Percentiles rank a stretch among this genome's conserved stretches.
Conservation (phyloP, 2,329 filamentous ascomycete genomes). For the Neopestalotiopsis rosae region DNA sequence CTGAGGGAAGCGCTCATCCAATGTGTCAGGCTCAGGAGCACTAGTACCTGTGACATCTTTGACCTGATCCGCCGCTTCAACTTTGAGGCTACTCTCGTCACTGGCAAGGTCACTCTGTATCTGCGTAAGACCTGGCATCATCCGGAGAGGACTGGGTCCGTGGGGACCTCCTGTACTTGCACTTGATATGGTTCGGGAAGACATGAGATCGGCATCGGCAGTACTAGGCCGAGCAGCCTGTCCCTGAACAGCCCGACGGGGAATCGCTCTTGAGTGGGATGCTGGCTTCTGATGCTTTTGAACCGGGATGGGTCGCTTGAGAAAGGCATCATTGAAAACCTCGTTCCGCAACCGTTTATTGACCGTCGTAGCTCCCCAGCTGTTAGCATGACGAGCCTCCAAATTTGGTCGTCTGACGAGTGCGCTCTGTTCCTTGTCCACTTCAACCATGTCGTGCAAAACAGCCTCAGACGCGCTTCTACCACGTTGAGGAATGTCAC, state of each 20-base stretch:
- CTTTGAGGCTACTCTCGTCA: conserved; percentile 31
- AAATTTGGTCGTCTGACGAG: conserved; percentile 45
- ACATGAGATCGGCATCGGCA: conserved; percentile 41
- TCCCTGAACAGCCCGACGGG: conserved; percentile 53
- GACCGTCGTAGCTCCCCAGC: conserved; percentile 91
- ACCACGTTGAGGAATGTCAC: conserved; percentile 38
- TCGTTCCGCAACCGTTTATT: conserved; percentile 89
- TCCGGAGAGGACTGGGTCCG: conserved; percentile 31
- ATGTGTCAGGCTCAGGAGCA: conserved; percentile 65
- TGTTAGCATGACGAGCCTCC: conserved; percentile 64
- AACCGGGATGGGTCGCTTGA: conserved; percentile 81
- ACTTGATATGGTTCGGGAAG: conserved; percentile 19
- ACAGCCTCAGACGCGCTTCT: conserved; percentile 43
- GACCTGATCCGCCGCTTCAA: conserved; percentile 44
- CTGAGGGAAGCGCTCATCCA: conserved; percentile 47
- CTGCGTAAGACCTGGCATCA: conserved; percentile 30
- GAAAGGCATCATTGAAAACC: conserved; percentile 90
- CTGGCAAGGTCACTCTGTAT: conserved; percentile 42
- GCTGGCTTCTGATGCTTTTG: conserved; percentile 75
- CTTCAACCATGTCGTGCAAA: conserved; percentile 26
- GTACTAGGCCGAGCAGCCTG: conserved; percentile 49
- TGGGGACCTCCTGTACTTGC: conserved; percentile 1
- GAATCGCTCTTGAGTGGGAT: conserved; percentile 66
- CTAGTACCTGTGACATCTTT: conserved; percentile 68
- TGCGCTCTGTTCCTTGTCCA: conserved; percentile 23